These are phyloP conservation scores for Populus hybrid DNA, from an alignment of 441 rosid genomes.

Conservation along the genomic window DNA sequence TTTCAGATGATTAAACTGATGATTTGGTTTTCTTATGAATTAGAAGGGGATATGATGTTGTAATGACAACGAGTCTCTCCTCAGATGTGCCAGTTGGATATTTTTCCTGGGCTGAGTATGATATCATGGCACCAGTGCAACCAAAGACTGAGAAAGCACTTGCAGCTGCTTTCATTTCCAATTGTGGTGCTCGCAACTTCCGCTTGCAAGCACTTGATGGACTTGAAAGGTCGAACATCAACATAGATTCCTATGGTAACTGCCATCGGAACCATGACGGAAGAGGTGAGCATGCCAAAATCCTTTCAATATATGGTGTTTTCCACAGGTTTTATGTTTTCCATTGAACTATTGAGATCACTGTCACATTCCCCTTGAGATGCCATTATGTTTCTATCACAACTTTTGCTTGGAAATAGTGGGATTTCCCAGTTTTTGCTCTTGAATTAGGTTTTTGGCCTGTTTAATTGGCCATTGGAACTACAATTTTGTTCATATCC, in stretches of 20 bases:
- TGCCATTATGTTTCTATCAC: not conserved
- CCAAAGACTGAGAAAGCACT: conserved; percentile 79
- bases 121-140: conserved; percentile 78
- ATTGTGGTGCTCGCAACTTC: conserved; percentile 76
- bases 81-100: conserved; percentile 96
- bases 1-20: conserved; percentile 8
- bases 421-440: not conserved
- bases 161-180: conserved; percentile 94
- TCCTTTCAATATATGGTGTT: not conserved
- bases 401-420: not conserved
- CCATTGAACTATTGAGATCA: not conserved
- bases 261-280: conserved; percentile 75
- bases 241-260: conserved; percentile 80
- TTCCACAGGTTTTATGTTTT: not conserved
- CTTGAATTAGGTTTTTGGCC: not conserved
- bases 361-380: not conserved
- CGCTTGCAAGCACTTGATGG: conserved; percentile 74
- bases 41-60: conserved; percentile 65
- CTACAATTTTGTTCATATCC: not conserved
- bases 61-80: conserved; percentile 95
- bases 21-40: conserved; percentile 15
- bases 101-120: conserved; percentile 95
- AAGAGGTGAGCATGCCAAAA: conserved; percentile 37
- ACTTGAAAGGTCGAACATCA: conserved; percentile 50
- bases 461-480: not conserved